Base-by-base conservation (phyloP, 495 filamentous ascomycete species). In the Poronia punctata region DNA sequence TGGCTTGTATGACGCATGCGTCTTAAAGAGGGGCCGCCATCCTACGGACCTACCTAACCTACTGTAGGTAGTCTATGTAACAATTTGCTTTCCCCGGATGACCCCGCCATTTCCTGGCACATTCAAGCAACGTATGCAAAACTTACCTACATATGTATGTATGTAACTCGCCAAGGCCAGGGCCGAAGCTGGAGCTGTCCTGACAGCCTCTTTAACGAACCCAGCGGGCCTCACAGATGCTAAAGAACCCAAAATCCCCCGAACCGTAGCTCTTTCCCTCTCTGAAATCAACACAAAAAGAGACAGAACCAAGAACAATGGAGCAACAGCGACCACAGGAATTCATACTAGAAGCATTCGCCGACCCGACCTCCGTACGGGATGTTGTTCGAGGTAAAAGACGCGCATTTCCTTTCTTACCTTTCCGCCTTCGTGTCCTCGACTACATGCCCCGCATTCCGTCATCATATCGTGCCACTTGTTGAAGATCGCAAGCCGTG, bases 351-450 rank as follows among this genome's bases (percentile, higher is more conserved):
- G 84, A 90, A 62, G 81, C 87, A 50, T 85, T 89, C 60, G 82
- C 84, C 44, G 86, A 89, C 59, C 83, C 82, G 31, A 72, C 71
- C 18, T 83, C 79, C 49, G 85, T 95, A 49, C 84, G 84, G 56
- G 92, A 97, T 62, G 80, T 98, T 15, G 76, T 97, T 20, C 86
- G 89, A 77, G 90, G 92, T 95, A 65, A 48, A 56, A 21, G 9
- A 45, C 12, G 14, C 20, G 7, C 40, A 26, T 23, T 8, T 29
- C 14, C 34, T 21, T 24, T 30, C 36, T 32, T 24, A 11, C 43
- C 36, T 43, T 21, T 35, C 38, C 47, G 48, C n/a, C n/a, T n/a
- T n/a, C n/a, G n/a, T n/a, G n/a, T n/a, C n/a, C n/a, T n/a, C n/a
- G n/a, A n/a, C n/a, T n/a, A n/a, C n/a, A 41, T 49, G 40, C 43